Evolutionary conservation across 768 basidiomycete species (phyloP).

Genomic region (Psilocybe cubensis): DNA sequence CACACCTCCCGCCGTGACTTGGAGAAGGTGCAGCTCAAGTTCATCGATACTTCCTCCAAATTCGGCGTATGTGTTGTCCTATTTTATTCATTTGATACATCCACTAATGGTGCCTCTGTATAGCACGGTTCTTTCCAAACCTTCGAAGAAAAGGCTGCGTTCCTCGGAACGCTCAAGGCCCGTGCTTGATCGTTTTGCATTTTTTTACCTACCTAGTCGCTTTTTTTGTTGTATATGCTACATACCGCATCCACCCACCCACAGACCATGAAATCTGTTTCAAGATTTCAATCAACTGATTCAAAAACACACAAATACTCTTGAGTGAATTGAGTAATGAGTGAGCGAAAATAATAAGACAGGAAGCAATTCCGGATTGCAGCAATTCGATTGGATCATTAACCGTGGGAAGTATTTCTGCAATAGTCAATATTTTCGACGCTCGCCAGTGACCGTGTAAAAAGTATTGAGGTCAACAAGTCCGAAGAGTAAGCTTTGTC

Average conservation of each 20-base stretch:
- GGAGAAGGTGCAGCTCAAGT: constrained; percentile 98
- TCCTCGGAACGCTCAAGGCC: constrained; percentile 90
- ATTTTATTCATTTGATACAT: not conserved
- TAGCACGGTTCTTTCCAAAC: constrained; percentile 98
- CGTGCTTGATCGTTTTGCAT: constrained; percentile 57
- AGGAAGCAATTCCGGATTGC: not conserved
- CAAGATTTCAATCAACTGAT: constrained; percentile 21
- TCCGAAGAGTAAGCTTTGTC: constrained; percentile 2
- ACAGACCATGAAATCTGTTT: constrained; percentile 18
- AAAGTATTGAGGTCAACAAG: constrained; percentile 18
- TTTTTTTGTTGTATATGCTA: constrained; percentile 41
- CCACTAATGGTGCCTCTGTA: constrained; percentile 10
- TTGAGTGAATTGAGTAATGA: not conserved
- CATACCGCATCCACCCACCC: constrained; percentile 38
- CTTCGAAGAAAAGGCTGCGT: constrained; percentile 93
- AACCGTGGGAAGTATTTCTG: constrained; percentile 21
- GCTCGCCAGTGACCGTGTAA: constrained; percentile 7
- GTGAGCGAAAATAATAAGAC: not conserved
- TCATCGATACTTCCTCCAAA: constrained; percentile 98
- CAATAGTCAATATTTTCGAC: constrained; percentile 4
- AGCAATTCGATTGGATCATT: not conserved
- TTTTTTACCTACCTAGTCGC: constrained; percentile 36
- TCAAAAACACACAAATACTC: constrained; percentile 9
- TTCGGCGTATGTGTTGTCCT: constrained; percentile 73
- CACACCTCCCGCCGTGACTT: constrained; percentile 95